Evolutionary conservation across 768 basidiomycete genomes (phyloP).

Genomic region (Naematelia encephala): DNA sequence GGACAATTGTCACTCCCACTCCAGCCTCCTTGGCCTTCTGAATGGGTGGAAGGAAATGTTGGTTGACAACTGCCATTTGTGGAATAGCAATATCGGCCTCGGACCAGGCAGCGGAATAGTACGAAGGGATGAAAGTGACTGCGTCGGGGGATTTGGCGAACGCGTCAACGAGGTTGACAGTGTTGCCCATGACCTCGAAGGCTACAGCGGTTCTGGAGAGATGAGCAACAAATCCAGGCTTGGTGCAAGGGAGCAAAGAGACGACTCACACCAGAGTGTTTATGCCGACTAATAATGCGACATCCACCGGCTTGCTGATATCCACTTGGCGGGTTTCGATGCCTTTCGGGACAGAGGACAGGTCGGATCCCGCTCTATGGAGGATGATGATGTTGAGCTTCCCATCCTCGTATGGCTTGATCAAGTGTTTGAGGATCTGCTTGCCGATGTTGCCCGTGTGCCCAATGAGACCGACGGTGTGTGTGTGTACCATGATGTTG

Average conservation of each 20-base stretch:
- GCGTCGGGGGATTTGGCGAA: neutral
- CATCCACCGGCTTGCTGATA: neutral
- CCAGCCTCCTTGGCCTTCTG: neutral
- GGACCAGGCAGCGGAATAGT: neutral
- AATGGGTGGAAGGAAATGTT: neutral
- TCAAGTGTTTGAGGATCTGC: neutral
- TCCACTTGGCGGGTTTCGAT: neutral
- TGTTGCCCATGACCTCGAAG: neutral
- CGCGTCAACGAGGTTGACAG: neutral
- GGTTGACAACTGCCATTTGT: neutral
- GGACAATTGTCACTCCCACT: neutral
- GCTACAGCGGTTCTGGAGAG: neutral
- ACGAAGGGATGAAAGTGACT: neutral
- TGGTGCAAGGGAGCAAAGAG: neutral
- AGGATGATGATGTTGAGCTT: slow-evolving; percentile 3
- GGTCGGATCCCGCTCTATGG: slow-evolving; percentile 4
- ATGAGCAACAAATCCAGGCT: too few species aligned
- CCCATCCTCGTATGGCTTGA: neutral
- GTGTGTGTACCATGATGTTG: neutral
- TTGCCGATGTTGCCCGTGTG: slow-evolving; percentile 7
- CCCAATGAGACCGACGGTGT: slow-evolving; percentile 5
- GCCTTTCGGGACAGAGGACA: slow-evolving; percentile 8
- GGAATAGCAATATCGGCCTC: neutral
- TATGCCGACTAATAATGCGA: neutral
- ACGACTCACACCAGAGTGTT: neutral